Evolutionary conservation across 306 rosid species (phyloP).

Genomic region (Astragalus glycyphyllos): DNA sequence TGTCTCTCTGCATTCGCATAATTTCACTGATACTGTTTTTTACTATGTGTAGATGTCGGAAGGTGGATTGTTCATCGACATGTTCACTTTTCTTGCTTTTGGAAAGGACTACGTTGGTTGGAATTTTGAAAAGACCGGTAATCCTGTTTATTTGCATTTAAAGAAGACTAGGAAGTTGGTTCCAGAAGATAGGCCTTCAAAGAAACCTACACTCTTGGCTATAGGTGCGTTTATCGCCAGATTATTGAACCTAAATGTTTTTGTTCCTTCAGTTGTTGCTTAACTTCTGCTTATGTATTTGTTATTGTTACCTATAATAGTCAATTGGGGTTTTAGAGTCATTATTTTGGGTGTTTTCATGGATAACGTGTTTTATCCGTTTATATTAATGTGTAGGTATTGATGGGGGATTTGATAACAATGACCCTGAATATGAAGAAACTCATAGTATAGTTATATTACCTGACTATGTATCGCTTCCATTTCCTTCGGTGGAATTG

Average conservation of each 20-base stretch:
- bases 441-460: slow-evolving; percentile 66
- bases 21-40: slow-evolving; percentile 24
- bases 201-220: slow-evolving; percentile 88
- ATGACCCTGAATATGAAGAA: slow-evolving; percentile 79
- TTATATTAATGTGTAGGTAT: slow-evolving; percentile 60
- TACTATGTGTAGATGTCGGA: slow-evolving; percentile 71
- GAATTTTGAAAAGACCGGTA: slow-evolving; percentile 86
- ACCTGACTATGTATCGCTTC: slow-evolving; percentile 80
- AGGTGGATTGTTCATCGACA: slow-evolving; percentile 84
- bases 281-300: slow-evolving; percentile 60
- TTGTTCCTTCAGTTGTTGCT: not conserved
- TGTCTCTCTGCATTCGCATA: not conserved
- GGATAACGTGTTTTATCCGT: slow-evolving; percentile 21
- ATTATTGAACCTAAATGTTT: not conserved
- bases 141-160: slow-evolving; percentile 85
- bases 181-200: slow-evolving; percentile 89
- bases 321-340: slow-evolving; percentile 36
- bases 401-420: slow-evolving; percentile 94
- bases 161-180: slow-evolving; percentile 69
- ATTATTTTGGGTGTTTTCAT: slow-evolving; percentile 15
- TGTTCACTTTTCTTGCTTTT: slow-evolving; percentile 84
- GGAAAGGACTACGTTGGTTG: slow-evolving; percentile 84
- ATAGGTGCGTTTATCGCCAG: slow-evolving; percentile 56
- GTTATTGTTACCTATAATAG: slow-evolving; percentile 26
- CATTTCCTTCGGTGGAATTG: slow-evolving; percentile 94